Percentiles rank a stretch among this genome's conserved stretches.
These are phyloP conservation scores for Pyricularia pennisetigena DNA, from an alignment of 2,329 filamentous ascomycete genomes.

Conservation along the genomic window DNA sequence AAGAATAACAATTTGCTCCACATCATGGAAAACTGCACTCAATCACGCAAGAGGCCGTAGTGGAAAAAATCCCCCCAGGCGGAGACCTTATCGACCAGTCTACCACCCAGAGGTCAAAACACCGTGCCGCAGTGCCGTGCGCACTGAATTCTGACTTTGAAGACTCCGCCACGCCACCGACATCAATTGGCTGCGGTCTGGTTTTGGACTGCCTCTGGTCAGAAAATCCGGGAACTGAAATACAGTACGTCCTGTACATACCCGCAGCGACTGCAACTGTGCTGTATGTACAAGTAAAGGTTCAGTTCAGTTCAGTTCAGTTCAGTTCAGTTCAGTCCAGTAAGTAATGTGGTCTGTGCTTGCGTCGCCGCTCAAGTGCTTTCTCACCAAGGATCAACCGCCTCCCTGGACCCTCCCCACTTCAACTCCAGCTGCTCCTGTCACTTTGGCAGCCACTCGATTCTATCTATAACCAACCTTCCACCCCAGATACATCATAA, in stretches of 20 bases:
- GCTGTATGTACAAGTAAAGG: background rate
- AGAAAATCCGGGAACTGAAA: background rate
- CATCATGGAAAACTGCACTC: background rate
- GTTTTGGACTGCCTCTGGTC: background rate
- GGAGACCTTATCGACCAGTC: background rate
- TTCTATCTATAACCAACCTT: background rate
- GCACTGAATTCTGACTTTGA: background rate
- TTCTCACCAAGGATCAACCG: background rate
- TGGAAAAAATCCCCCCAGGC: background rate
- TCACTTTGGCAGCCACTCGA: background rate
- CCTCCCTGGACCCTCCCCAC: background rate
- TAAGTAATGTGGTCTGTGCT: background rate
- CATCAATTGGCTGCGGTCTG: background rate
- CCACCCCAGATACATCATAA: background rate
- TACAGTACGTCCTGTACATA: background rate
- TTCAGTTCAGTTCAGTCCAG: too few relatives aligned
- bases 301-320: too few relatives aligned
- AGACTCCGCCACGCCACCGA: background rate
- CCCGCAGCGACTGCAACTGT: background rate
- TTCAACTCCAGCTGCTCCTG: background rate
- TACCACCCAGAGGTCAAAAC: background rate
- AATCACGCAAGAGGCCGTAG: background rate
- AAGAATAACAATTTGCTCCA: background rate
- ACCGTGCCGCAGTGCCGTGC: background rate
- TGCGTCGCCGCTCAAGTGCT: background rate